These are phyloP conservation scores for Phlegmacium glaucopus DNA, from an alignment of 768 basidiomycete species.

Conservation along the genomic window DNA sequence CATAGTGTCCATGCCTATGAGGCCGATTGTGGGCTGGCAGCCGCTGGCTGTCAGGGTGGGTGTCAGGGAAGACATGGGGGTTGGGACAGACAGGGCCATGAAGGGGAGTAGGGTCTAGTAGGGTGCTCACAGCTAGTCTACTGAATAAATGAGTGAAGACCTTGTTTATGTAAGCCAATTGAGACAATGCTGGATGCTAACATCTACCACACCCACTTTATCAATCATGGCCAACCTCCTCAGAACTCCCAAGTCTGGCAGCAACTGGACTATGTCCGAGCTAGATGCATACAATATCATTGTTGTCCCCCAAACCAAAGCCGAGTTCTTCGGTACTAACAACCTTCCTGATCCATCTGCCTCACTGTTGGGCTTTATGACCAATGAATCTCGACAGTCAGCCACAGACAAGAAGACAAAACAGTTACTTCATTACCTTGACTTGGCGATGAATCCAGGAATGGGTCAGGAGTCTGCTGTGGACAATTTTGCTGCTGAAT, in stretches of 20 bases:
- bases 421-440: slow-evolving; percentile 16
- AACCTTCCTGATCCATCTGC: slow-evolving; percentile 13
- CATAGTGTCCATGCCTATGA: no score
- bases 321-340: slow-evolving; percentile 17
- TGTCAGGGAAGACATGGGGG: no score
- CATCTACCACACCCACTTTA: background rate
- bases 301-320: slow-evolving; percentile 11
- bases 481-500: slow-evolving; percentile 18
- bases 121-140: no score
- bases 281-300: no score
- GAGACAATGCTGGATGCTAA: no score
- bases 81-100: no score
- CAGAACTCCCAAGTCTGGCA: slow-evolving; percentile 14
- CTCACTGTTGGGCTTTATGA: slow-evolving; percentile 13
- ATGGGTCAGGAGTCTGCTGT: slow-evolving; percentile 21
- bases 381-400: slow-evolving; percentile 13
- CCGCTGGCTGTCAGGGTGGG: no score
- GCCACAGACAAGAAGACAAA: slow-evolving; percentile 18
- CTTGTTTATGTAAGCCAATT: no score
- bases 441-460: slow-evolving; percentile 17
- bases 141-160: no score
- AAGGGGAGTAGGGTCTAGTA: no score
- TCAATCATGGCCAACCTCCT: slow-evolving; percentile 11
- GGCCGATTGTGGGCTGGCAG: no score
- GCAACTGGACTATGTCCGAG: no score